Base-by-base conservation (phyloP, 2,329 filamentous ascomycete genomes). In the Scolecobasidium constrictum region DNA sequence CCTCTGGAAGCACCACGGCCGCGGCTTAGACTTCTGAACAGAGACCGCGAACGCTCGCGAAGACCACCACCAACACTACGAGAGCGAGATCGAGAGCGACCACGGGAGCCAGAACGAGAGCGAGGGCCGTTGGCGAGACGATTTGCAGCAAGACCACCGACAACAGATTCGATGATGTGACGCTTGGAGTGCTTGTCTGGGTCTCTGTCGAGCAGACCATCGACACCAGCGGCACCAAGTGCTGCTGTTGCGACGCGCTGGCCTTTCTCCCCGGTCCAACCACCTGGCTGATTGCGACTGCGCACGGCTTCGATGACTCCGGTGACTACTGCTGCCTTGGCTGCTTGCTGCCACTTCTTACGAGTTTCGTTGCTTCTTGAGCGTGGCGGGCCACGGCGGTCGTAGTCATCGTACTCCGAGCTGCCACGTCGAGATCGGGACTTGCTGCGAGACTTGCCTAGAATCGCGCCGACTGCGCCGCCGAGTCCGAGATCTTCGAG, bases 301-400 rank as follows among this genome's bases (percentile, higher is more conserved):
- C 86, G 82, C 71, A 94, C 94, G 34, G 90, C 90, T 62, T 95
- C 88, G 43, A 87, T 83, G 33, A 88, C 90, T 53, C 87, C 90
- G 21, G 90, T 88, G 37, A 94, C 75, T 31, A 95, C 71, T 16
- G 88, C 92, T 23, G 90, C 88, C 68, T 92, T 90, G 58, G 88
- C 86, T 23, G 87, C 87, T 63, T 94, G 86, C 48, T 69, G 65
- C 68, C 68, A 72, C 50, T 71, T 70, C 47, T 60, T 59, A 50
- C 60, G 68, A 57, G 61, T 70, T 45, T 67, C 70, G 49, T 63
- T 69, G 47, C 67, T 68, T 44, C 71, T 66, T 35, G 72, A 69
- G 17, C 73, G 49, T 21, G 58, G 56, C 31, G 61, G 56, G 45
- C 62, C 61, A 31, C 26, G 26, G n/a, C 26, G 9, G 48, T 46